phyloP scores from a whole-genome alignment of 106 monocot species.

The Xerophyta viscosa region DNA sequence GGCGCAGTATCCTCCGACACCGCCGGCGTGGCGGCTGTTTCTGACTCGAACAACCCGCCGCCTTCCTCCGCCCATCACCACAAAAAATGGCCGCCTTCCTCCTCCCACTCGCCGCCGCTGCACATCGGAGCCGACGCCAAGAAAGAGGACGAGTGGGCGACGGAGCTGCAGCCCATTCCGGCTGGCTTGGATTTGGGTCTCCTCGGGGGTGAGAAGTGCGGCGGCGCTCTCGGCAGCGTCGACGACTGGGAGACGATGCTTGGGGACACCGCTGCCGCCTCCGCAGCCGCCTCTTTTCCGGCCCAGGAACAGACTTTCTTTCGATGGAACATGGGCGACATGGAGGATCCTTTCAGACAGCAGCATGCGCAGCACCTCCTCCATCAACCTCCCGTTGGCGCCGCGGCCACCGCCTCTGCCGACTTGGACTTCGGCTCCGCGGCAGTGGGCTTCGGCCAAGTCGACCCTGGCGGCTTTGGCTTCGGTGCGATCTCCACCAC shows the following conservation, averaged over 20 bases:
- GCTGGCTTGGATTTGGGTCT: constrained; percentile 4
- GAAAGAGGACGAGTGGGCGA: constrained; percentile 25
- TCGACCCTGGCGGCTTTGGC: constrained; percentile 26
- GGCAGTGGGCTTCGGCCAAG: constrained; percentile 22
- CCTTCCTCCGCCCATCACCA: too few species aligned
- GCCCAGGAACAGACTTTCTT: constrained; percentile 64
- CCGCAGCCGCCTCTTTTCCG: constrained; percentile 19
- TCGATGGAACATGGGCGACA: constrained; percentile 63
- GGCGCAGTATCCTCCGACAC: constrained; percentile 38
- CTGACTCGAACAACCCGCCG: constrained; percentile 8
- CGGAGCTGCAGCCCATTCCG: constrained; percentile 43
- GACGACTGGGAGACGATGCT: constrained; percentile 69
- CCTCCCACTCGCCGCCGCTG: constrained; percentile 1
- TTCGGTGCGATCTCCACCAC: constrained; percentile 11
- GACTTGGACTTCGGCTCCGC: constrained; percentile 5
- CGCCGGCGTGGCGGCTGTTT: constrained; percentile 64
- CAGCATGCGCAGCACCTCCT: too few species aligned
- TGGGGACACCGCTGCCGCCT: constrained; percentile 25
- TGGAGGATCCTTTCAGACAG: constrained; percentile 15
- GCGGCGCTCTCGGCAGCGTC: too few species aligned
- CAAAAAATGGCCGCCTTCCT: constrained; percentile 18
- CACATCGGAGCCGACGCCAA: constrained; percentile 1
- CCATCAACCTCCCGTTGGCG: not conserved
- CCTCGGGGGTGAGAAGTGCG: constrained; percentile 10
- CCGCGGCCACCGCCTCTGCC: too few species aligned